phyloP scores from a whole-genome alignment of 306 rosid species.

The Senna siamea region DNA sequence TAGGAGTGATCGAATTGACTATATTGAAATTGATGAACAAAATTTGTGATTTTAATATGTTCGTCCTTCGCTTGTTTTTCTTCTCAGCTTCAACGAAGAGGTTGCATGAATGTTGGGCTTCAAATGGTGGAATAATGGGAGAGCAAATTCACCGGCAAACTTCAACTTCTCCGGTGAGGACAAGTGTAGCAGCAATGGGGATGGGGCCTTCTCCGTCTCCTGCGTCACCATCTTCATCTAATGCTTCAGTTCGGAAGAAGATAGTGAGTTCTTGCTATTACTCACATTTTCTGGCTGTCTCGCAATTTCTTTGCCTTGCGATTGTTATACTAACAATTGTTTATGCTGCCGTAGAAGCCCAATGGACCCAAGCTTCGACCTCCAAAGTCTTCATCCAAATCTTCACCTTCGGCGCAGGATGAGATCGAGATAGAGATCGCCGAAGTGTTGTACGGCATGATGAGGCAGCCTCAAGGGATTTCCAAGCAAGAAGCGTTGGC shows the following conservation, averaged over 20 bases:
- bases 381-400: constrained; percentile 64
- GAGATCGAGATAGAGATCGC: constrained; percentile 99
- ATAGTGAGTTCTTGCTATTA: not conserved
- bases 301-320: constrained; percentile 33
- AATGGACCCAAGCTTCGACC: constrained; percentile 73
- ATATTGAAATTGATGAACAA: constrained; percentile 46
- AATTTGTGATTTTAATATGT: constrained; percentile 5
- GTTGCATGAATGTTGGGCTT: constrained; percentile 90
- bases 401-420: constrained; percentile 70
- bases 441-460: constrained; percentile 82
- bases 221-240: constrained; percentile 39
- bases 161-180: constrained; percentile 85
- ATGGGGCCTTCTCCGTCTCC: constrained; percentile 51
- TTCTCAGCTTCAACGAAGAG: constrained; percentile 84
- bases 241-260: not conserved
- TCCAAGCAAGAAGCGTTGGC: constrained; percentile 69
- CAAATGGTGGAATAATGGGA: constrained; percentile 53
- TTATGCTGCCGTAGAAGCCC: constrained; percentile 44
- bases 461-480: constrained; percentile 90
- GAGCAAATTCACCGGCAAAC: constrained; percentile 76
- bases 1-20: constrained; percentile 39
- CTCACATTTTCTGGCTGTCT: constrained; percentile 32
- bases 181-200: constrained; percentile 39
- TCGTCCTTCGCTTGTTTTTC: constrained; percentile 3
- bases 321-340: constrained; percentile 47